Percentiles rank a stretch among this genome's conserved stretches.
Conservation (phyloP, 1,139 yeast genomes). For the Blastobotrys illinoisensis region DNA sequence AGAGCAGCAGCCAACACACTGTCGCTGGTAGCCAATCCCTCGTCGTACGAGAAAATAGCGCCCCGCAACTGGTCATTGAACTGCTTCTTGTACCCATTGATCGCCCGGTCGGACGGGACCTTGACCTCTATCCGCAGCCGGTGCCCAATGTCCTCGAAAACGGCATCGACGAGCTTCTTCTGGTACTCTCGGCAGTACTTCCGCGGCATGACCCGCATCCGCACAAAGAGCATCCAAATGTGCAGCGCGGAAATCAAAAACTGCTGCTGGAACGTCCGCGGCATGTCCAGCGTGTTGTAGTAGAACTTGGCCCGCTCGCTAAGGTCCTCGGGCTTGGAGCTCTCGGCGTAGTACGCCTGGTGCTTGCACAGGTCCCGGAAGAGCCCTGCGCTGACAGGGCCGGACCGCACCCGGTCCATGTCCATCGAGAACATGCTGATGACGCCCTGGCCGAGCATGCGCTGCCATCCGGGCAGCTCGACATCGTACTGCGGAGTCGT, state of each 20-base stretch:
- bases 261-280: conserved; percentile 89
- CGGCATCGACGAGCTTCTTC: conserved; percentile 83
- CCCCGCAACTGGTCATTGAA: conserved; percentile 90
- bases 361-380: conserved; percentile 83
- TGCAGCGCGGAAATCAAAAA: conserved; percentile 87
- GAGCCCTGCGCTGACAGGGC: conserved; percentile 86
- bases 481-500: conserved; percentile 31
- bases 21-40: conserved; percentile 79
- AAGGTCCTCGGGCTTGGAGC: conserved; percentile 23
- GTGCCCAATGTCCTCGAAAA: conserved; percentile 83
- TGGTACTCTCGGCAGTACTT: conserved; percentile 86
- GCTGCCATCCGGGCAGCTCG: conserved; percentile 63
- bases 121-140: conserved; percentile 81
- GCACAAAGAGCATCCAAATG: conserved; percentile 86
- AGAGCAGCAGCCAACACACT: conserved; percentile 80
- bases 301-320: conserved; percentile 31
- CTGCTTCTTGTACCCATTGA: conserved; percentile 83
- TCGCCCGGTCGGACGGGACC: conserved; percentile 75
- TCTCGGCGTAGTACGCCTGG: conserved; percentile 62
- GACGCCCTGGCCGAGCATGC: conserved; percentile 64
- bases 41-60: conserved; percentile 84
- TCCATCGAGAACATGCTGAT: conserved; percentile 67
- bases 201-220: conserved; percentile 95
- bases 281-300: conserved; percentile 74
- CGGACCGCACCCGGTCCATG: conserved; percentile 89